Evolutionary conservation across 345 rosid genomes (phyloP), one percentile per base, ranked within the genome.

Genomic region (Sapria himalayana): DNA sequence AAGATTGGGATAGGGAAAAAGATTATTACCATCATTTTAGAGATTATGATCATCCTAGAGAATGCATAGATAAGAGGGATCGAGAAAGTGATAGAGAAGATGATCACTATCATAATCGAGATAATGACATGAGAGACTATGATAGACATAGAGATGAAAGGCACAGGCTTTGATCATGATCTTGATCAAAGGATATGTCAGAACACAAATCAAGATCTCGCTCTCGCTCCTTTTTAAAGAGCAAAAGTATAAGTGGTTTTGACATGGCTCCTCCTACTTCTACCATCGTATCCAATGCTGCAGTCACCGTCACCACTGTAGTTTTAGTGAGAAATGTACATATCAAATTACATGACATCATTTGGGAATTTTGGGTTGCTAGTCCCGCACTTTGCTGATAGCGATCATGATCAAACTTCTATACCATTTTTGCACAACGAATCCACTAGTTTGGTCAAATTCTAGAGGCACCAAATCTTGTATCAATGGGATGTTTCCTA

Each of bases 341-440:
- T 71, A 65, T 48, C 60, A 68, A 84, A 60, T 76, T 66, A 57
- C 82, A 61, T 71, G 75, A 52, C 79, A 58, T 79, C 50, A 57
- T 66, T n/a, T 89, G 73, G 92, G 77, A 74, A 67, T 69, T 71
- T 77, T 63, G 89, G 81, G 79, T 64, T 74, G 64, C 76, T 78
- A 64, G 70, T 61, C 91, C 85, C n/a, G n/a, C 72, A 66, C 82
- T 81, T 56, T 70, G 81, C 75, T 75, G 85, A 72, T 81, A 67
- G 60, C 71, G 68, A 75, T 73, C 58, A 72, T 82, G 92, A 66
- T 82, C 84, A 66, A 77, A 72, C 77, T 61, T 66, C 92, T 72
- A 74, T 89, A 68, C 91, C 94, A 70, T 70, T 74, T 60, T 67
- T 79, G 75, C 73, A 59, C 99, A 74, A 84, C 79, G 82, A 75